Base-by-base conservation (phyloP, 176 grass and related monocot genomes). In the Chloris gayana region DNA sequence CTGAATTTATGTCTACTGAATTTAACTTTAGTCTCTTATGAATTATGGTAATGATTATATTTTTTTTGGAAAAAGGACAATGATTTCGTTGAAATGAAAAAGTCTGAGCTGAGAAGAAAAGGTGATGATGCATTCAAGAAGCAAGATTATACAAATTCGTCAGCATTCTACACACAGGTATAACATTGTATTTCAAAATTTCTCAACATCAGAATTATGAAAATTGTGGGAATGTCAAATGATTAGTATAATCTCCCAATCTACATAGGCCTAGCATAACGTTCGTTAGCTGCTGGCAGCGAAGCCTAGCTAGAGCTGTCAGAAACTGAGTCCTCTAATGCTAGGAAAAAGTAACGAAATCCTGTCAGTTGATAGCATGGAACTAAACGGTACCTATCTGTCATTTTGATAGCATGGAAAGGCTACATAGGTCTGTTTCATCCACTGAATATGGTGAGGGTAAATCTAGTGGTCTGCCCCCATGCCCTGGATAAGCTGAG, bases 91-190 rank as follows among this genome's bases (percentile, higher is more conserved):
- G 61, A 77, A 42, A 41, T 1, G 11, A 83, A 39, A 32, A 64
- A 24, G 56, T 53, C 85, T 47, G 85, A 83, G 39, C 44, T 87
- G 65, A 82, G 44, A 71, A 30, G 35, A 30, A 70, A 82, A 51
- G 85, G 54, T 14, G 73, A 59, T 50, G 65, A 77, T 76, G 85
- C 85, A 69, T 72, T 82, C 44, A 44, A 64, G 56, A 82, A 66
- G 61, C 21, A 88, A 39, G 80, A 88, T 37, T 88, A 84, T 72
- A 49, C 65, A 67, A 74, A 34, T 49, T 27, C 58, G 4, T 32
- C 26, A 46, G 74, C 25, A 32, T 64, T 44, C 74, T 77, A 77
- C 39, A 77, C 74, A 77, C 74, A 77, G 58, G 74, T 77, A 64
- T 32, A 9, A 22, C 32, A 13, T 63, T 62, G 14, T 44, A 76